Percentiles rank a stretch among this genome's conserved stretches.
Conservation (phyloP, 805 yeast species). For the Yamadazyma scolyti region DNA sequence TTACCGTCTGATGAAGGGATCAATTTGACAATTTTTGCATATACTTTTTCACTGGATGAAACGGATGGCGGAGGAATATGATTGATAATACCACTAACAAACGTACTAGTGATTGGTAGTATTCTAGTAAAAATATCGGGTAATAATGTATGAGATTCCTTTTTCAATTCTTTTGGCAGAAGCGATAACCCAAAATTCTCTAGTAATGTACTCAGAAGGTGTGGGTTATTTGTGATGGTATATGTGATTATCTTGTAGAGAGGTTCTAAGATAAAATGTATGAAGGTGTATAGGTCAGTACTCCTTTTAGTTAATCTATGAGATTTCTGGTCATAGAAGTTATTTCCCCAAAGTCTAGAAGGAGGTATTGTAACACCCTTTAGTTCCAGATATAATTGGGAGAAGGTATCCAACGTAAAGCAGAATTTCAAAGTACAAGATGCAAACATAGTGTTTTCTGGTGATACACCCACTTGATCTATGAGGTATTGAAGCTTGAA, state of each 20-base stretch:
- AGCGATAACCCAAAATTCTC: conserved; percentile 46
- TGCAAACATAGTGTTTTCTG: conserved; percentile 65
- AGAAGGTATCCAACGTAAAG: conserved; percentile 68
- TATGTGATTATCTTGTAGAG: conserved; percentile 69
- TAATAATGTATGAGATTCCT: conserved; percentile 60
- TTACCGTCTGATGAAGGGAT: conserved; percentile 52
- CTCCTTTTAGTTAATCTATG: conserved; percentile 43
- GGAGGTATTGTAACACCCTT: conserved; percentile 13
- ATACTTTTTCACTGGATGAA: neutral
- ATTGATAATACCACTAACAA: conserved; percentile 46
- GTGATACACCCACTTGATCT: conserved; percentile 53
- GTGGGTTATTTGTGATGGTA: conserved; percentile 45
- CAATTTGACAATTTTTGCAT: conserved; percentile 45
- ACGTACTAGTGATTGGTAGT: conserved; percentile 38
- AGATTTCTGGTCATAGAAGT: conserved; percentile 42
- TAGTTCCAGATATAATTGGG: conserved; percentile 39
- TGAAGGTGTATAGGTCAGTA: conserved; percentile 42
- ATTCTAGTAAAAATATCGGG: conserved; percentile 50
- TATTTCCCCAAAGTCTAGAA: conserved; percentile 73
- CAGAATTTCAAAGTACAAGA: conserved; percentile 59
- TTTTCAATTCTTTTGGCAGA: conserved; percentile 33
- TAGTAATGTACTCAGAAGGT: conserved; percentile 41
- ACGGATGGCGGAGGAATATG: conserved; percentile 24
- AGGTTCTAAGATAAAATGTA: conserved; percentile 69
- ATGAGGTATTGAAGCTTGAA: conserved; percentile 59